Percentiles rank a stretch among this genome's conserved stretches.
Evolutionary conservation across 2,329 filamentous ascomycete species (phyloP).

Genomic region (Dactylonectria macrodidyma): DNA sequence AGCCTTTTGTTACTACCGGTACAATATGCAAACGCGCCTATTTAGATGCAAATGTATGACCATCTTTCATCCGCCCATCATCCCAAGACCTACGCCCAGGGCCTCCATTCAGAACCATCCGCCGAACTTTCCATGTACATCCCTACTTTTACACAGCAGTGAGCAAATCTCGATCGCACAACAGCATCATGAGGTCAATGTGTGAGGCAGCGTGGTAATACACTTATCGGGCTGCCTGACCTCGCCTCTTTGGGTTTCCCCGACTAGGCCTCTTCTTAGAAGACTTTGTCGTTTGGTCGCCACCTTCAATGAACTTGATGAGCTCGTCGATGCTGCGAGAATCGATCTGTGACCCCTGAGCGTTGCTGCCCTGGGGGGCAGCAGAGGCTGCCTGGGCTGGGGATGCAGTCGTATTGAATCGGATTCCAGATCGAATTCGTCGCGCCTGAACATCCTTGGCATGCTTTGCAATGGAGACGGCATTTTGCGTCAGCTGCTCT

Average conservation of each 20-base stretch:
- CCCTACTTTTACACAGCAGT: slow-evolving; percentile 41
- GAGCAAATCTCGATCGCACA: slow-evolving; percentile 15
- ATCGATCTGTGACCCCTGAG: slow-evolving; percentile 67
- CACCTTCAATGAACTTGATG: slow-evolving; percentile 93
- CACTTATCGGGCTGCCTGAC: slow-evolving; percentile 48
- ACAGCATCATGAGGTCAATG: neutral
- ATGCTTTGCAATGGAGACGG: slow-evolving; percentile 94
- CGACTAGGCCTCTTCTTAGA: slow-evolving; percentile 71
- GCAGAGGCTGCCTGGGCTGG: slow-evolving; percentile 47
- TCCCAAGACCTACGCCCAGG: slow-evolving; percentile 32
- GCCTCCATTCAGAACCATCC: slow-evolving; percentile 25
- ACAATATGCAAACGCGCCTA: slow-evolving; percentile 44
- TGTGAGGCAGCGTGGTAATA: neutral
- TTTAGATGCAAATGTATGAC: slow-evolving; percentile 40
- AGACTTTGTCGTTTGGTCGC: slow-evolving; percentile 65
- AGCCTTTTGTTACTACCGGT: slow-evolving; percentile 33
- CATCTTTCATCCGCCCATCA: slow-evolving; percentile 26
- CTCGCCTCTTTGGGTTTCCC: slow-evolving; percentile 70
- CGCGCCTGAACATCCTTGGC: slow-evolving; percentile 87
- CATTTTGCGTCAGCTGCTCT: slow-evolving; percentile 95
- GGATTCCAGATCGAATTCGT: slow-evolving; percentile 78
- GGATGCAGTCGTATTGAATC: slow-evolving; percentile 66
- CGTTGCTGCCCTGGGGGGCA: slow-evolving; percentile 51
- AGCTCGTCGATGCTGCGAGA: slow-evolving; percentile 92
- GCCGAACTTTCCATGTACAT: slow-evolving; percentile 38